Evolutionary conservation across 2,329 filamentous ascomycete species (phyloP), one percentile per base, ranked within the genome.

Genomic region (Aspergillus sergii): DNA sequence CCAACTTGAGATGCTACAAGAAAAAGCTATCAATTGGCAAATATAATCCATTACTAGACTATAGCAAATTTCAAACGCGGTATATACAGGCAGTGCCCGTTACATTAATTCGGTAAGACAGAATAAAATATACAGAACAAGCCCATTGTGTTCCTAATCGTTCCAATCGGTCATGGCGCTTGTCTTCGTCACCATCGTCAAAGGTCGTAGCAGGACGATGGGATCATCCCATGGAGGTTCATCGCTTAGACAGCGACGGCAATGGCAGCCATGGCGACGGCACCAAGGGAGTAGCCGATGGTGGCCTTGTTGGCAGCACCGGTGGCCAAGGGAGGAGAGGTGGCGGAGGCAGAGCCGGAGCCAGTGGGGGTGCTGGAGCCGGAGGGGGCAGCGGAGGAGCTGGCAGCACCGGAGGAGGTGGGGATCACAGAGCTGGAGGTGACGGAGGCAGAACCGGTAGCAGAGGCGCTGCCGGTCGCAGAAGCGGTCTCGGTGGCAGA

Each of bases 401-500:
- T 59, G 54, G 43, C 53, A 30, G 45, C 21, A 23, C 57, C 48
- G 48, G 59, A 43, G 54, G 46, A 23, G 54, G 48, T 36, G 56
- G 62, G 62, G 62, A 64, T 64, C 46, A 62, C 59, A 30, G 46
- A 8, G 56, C 41, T 32, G 56, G 62, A 64, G 58, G 58, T 32
- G 56, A 12, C 16, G 26, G 43, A 19, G 28, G 34, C 36, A 41
- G 59, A 41, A n/a, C 14, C 34, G 11, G 32, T 48, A 16, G 34
- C 19, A 28, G 43, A 43, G n/a, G 43, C 28, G 36, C 58, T 51
- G 3, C 21, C 50, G 48, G 39, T 41, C 39, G n/a, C 39, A 41
- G 39, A 14, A 26, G 32, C 57, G 46, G 63, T 67, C 34, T 63
- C 68, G 58, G 67, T 64, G 32, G 69, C 45, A 39, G 63, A 63